phyloP scores from a whole-genome alignment of 805 yeast genomes.

The Pichia ethanolica region DNA sequence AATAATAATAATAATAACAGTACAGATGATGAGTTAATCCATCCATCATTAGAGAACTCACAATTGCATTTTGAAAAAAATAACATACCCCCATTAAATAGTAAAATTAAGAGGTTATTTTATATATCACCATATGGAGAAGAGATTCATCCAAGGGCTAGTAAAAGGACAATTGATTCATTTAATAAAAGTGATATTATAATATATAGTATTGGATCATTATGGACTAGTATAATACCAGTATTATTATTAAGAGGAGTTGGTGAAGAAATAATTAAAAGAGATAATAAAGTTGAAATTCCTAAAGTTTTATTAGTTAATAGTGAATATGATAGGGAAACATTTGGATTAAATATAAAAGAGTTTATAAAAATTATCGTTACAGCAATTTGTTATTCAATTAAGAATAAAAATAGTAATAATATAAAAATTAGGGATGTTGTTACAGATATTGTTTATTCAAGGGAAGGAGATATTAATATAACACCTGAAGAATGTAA shows the following conservation, averaged over 20 bases:
- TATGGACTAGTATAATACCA: constrained; percentile 84
- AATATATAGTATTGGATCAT: constrained; percentile 77
- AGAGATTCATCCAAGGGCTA: constrained; percentile 73
- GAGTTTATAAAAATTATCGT: constrained; percentile 39
- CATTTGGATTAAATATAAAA: constrained; percentile 54
- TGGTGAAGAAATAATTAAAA: constrained; percentile 46
- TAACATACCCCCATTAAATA: constrained; percentile 51
- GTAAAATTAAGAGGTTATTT: constrained; percentile 66
- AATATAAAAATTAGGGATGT: neutral
- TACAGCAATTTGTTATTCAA: neutral
- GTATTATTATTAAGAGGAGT: constrained; percentile 66
- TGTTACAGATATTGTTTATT: neutral
- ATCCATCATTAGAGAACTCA: neutral
- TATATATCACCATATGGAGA: constrained; percentile 86
- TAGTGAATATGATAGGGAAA: constrained; percentile 75
- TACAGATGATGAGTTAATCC: too few relatives aligned
- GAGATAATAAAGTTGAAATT: constrained; percentile 25
- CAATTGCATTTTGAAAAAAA: constrained; percentile 19
- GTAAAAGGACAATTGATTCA: constrained; percentile 48
- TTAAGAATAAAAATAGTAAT: neutral
- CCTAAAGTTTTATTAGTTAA: constrained; percentile 55
- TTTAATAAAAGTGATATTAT: constrained; percentile 46
- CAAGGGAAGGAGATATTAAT: neutral
- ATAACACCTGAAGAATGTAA: neutral
- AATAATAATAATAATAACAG: too few relatives aligned